A percentile compares a stretch with the other conserved stretches of the same genome.
phyloP scores from a whole-genome alignment of 2,329 filamentous ascomycete genomes.

The Curvularia lunata region DNA sequence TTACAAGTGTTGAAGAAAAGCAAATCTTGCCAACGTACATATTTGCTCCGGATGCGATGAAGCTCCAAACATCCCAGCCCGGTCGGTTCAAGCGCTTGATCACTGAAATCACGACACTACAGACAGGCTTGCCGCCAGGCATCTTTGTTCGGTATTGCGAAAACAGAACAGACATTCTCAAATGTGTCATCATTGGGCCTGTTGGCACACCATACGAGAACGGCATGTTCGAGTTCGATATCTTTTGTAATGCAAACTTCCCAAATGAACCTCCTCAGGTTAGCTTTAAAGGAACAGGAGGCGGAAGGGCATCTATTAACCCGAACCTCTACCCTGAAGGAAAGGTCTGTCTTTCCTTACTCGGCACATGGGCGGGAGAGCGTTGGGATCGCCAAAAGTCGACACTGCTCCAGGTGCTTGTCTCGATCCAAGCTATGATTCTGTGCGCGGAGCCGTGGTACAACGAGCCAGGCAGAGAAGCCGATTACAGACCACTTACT shows the following conservation, averaged over 20 bases:
- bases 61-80: constrained; percentile 18
- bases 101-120: constrained; percentile 55
- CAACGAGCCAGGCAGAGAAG: constrained; percentile 59
- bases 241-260: constrained; percentile 54
- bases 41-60: constrained; percentile 17
- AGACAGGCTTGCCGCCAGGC: constrained; percentile 57
- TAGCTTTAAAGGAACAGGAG: constrained; percentile 55
- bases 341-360: constrained; percentile 42
- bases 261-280: constrained; percentile 54
- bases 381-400: constrained; percentile 56
- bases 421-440: constrained; percentile 66
- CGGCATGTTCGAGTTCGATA: constrained; percentile 63
- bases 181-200: constrained; percentile 59
- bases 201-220: constrained; percentile 60
- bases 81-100: constrained; percentile 56
- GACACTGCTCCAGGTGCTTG: constrained; percentile 59
- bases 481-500: background rate
- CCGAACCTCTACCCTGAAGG: constrained; percentile 61
- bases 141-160: constrained; percentile 58
- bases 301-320: constrained; percentile 54
- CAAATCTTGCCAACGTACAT: constrained; percentile 42
- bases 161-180: constrained; percentile 58
- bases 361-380: constrained; percentile 53
- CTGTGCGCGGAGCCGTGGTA: constrained; percentile 61
- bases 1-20: constrained; percentile 49